phyloP scores from a whole-genome alignment of 148 eudicot genomes.

The Chenopodium album region DNA sequence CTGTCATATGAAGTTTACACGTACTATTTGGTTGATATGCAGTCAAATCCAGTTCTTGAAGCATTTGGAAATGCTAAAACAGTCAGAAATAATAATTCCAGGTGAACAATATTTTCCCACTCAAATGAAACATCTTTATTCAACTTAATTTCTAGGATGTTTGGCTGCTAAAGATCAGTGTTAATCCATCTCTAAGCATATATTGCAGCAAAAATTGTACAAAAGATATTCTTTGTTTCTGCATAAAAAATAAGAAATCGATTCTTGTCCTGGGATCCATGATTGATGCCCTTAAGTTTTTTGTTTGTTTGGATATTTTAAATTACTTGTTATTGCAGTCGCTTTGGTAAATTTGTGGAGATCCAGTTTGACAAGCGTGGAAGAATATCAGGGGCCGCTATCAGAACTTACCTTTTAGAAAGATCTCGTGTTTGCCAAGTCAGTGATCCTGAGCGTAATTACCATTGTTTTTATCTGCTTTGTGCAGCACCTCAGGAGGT shows the following conservation, averaged over 20 bases:
- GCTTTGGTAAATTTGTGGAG: conserved; percentile 98
- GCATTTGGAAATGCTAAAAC: conserved; percentile 99
- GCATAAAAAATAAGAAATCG: no score
- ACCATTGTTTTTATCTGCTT: conserved; percentile 97
- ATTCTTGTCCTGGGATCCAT: neutral
- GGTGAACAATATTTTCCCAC: conserved; percentile 47
- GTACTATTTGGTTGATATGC: conserved; percentile 36
- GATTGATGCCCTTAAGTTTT: conserved; percentile 19
- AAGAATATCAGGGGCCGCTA: conserved; percentile 99
- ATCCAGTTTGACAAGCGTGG: conserved; percentile 98
- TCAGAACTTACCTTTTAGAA: conserved; percentile 95
- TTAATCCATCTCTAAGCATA: conserved; percentile 8
- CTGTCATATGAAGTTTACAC: conserved; percentile 6
- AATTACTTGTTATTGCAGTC: conserved; percentile 49
- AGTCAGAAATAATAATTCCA: conserved; percentile 98
- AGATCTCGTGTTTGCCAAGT: conserved; percentile 97
- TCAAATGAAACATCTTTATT: neutral
- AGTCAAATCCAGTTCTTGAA: conserved; percentile 99
- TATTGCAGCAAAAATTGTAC: neutral
- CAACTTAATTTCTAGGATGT: neutral
- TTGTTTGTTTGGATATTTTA: neutral
- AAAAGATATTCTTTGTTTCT: neutral
- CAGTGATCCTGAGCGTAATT: conserved; percentile 93
- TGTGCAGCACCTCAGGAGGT: conserved; percentile 99
- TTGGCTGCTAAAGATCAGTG: neutral